A percentile compares a stretch with the other conserved stretches of the same genome.
phyloP scores from a whole-genome alignment of 2,329 filamentous ascomycete species.

The Chaetothyriales sp. region DNA sequence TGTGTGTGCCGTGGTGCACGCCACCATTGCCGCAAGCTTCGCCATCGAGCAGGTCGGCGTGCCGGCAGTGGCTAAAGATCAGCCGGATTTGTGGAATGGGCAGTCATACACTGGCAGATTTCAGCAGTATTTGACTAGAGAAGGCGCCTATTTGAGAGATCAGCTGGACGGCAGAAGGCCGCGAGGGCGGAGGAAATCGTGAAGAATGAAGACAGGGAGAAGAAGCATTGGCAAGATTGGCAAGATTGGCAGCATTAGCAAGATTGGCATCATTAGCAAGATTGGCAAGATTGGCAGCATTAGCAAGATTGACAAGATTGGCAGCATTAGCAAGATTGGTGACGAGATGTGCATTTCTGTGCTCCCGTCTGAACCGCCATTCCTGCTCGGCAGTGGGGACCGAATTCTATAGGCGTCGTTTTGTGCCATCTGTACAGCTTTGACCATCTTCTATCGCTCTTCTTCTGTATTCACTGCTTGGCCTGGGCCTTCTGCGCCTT shows the following conservation, averaged over 20 bases:
- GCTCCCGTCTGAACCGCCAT: not conserved
- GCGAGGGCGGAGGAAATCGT: not conserved
- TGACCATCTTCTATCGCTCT: not conserved
- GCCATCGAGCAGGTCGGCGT: conserved; percentile 90
- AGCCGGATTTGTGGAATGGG: conserved; percentile 30
- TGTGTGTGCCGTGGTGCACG: conserved; percentile 63
- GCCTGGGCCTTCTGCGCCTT: conserved; percentile 30
- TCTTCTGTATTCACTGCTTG: not conserved
- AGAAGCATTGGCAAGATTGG: too few species aligned
- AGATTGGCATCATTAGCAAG: too few species aligned
- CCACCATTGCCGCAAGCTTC: conserved; percentile 72
- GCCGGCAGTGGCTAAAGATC: conserved; percentile 35
- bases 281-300: too few species aligned
- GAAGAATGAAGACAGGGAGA: not conserved
- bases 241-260: too few species aligned
- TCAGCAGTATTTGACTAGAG: conserved; percentile 10
- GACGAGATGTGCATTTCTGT: not conserved
- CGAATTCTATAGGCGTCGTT: not conserved
- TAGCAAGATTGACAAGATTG: too few species aligned
- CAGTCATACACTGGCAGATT: conserved; percentile 15
- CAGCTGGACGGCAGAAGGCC: not conserved
- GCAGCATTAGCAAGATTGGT: too few species aligned
- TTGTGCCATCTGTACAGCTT: not conserved
- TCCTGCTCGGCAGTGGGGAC: not conserved
- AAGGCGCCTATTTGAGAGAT: conserved; percentile 4